A percentile compares a stretch with the other conserved stretches of the same genome.
These are phyloP conservation scores for Acephala macrosclerotiorum DNA, from an alignment of 2,329 filamentous ascomycete genomes.

Conservation along the genomic window DNA sequence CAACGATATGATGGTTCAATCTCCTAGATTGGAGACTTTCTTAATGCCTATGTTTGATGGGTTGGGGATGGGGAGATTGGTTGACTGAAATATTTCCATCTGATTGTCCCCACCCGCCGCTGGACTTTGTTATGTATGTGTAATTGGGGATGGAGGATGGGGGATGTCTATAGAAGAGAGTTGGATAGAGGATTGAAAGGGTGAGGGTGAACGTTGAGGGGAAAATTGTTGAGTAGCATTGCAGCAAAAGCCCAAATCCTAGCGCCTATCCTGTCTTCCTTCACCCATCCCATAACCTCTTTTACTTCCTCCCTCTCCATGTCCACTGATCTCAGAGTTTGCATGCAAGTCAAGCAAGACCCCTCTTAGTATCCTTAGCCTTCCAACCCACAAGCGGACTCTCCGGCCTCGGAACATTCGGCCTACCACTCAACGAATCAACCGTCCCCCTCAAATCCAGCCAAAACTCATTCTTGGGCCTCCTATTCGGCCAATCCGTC, in stretches of 20 bases:
- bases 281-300: neutral
- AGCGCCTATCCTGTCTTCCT: neutral
- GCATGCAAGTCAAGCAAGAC: constrained; percentile 38
- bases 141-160: no score
- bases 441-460: constrained; percentile 79
- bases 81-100: neutral
- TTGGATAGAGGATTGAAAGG: no score
- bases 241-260: neutral
- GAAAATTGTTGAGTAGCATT: neutral
- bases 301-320: neutral
- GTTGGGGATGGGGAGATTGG: constrained; percentile 43
- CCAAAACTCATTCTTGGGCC: constrained; percentile 89
- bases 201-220: neutral
- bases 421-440: constrained; percentile 82
- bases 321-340: neutral
- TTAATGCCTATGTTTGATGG: constrained; percentile 51
- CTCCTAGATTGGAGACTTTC: constrained; percentile 46
- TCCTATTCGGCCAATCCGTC: constrained; percentile 91
- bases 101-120: no score
- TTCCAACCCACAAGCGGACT: constrained; percentile 56
- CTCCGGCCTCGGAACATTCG: constrained; percentile 55
- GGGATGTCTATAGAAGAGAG: no score
- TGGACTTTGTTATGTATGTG: no score
- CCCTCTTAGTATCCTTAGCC: constrained; percentile 69
- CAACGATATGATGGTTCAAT: constrained; percentile 44